Evolutionary conservation across 805 yeast genomes (phyloP), one percentile per base, ranked within the genome.

Genomic region (Candida methanosorbosa): DNA sequence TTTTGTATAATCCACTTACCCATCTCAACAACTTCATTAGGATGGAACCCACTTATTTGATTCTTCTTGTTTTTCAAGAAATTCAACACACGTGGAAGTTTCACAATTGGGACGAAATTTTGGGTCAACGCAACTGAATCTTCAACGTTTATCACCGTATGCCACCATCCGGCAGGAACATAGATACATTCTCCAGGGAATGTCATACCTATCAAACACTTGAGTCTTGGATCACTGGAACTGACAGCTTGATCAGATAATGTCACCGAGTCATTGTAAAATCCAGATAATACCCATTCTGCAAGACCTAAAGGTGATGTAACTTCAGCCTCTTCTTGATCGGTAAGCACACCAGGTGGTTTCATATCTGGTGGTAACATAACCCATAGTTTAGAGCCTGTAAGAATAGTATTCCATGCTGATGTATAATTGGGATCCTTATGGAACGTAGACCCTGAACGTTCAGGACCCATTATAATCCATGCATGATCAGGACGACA

Each of bases 141-240:
- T 38, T 79, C 82, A 11, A 87, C 49, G 47, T 87, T 87, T n/a
- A 87, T 83, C 21, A 88, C 97, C 31, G 78, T 64, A 63, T 87
- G 97, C 97, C 97, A 87, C 97, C 97, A 87, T 1, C 94, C 94
- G n/a, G 87, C 70, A 3, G 97, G 97, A 7, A 87, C 97, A 52
- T 81, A 75, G 68, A 86, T 72, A 40, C 86, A 80, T 52, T 88
- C 94, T 5, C 88, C 90, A 0, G 86, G 81, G 43, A 74, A 75
- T 0, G 94, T 81, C 12, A 87, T 64, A 0, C 85, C 92, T 16
- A 87, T 74, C 16, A 66, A 50, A 45, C 84, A 79, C 14, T 24
- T 24, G 9, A 20, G 15, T 21, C 18, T 27, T 4, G 29, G 30
- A 21, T 25, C 30, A 4, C 25, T n/a, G 15, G 20, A 17, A 25